These are phyloP conservation scores for Starmerella riodocensis DNA, from an alignment of 805 yeast species.

Conservation along the genomic window DNA sequence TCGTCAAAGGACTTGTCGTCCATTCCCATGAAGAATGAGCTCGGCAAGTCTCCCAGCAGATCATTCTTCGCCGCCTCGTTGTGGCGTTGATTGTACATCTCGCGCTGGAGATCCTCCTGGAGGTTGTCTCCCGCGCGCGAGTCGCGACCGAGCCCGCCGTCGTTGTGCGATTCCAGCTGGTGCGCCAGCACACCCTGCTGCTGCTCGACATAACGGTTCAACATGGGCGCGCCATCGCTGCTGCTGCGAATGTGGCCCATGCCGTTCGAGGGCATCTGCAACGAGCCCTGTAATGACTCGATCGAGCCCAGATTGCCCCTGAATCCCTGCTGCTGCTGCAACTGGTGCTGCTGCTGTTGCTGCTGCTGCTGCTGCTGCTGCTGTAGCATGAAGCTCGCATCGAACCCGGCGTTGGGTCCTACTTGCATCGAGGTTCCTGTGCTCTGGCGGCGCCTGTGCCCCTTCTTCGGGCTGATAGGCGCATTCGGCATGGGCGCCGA, in stretches of 20 bases:
- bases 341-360: background rate
- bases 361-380: background rate
- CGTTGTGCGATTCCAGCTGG: background rate
- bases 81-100: constrained; percentile 8
- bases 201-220: background rate
- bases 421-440: no score
- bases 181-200: background rate
- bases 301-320: background rate
- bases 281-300: background rate
- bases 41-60: constrained; percentile 11
- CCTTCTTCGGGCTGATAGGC: background rate
- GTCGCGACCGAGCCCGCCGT: no score
- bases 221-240: background rate
- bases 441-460: background rate
- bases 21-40: constrained; percentile 8
- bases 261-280: no score
- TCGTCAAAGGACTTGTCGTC: constrained; percentile 5
- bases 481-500: background rate
- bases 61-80: constrained; percentile 1
- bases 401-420: no score
- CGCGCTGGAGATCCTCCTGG: constrained; percentile 14
- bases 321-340: background rate
- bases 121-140: background rate
- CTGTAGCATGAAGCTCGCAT: no score
- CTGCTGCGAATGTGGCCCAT: no score